Evolutionary conservation across 345 rosid species (phyloP).

Genomic region (Moringa oleifera): DNA sequence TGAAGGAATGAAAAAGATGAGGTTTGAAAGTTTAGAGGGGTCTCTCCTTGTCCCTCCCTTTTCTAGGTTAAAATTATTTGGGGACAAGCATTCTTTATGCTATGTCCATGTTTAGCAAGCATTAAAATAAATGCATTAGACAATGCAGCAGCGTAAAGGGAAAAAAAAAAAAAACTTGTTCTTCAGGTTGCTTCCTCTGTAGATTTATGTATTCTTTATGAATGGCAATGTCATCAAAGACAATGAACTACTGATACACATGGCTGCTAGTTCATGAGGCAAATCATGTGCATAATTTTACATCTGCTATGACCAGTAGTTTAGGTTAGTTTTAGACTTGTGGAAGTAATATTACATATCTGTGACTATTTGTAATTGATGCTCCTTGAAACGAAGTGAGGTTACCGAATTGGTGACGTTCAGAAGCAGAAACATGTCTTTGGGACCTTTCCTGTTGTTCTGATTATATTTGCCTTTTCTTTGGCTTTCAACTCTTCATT

Average conservation of each 20-base stretch:
- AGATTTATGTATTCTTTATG: too few relatives aligned
- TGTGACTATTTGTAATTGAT: background rate
- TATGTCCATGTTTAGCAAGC: background rate
- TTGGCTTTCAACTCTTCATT: slow-evolving; percentile 52
- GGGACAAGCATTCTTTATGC: background rate
- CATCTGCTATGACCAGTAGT: background rate
- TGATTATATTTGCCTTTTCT: slow-evolving; percentile 58
- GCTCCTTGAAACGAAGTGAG: background rate
- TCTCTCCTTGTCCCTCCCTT: background rate
- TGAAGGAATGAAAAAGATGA: background rate
- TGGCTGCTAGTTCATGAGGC: background rate
- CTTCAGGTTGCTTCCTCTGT: background rate
- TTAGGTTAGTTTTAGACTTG: background rate
- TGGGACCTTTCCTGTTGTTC: slow-evolving; percentile 49
- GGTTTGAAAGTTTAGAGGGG: background rate
- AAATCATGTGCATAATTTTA: too few relatives aligned
- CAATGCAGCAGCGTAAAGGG: too few relatives aligned
- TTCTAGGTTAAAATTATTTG: background rate
- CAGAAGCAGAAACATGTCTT: slow-evolving; percentile 51
- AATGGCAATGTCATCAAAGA: background rate
- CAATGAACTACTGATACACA: background rate
- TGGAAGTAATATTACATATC: background rate
- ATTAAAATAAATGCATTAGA: background rate
- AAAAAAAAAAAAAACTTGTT: too few relatives aligned
- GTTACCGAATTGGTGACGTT: slow-evolving; percentile 8